Conservation (phyloP, 345 rosid species). For the Lepidium sativum region DNA sequence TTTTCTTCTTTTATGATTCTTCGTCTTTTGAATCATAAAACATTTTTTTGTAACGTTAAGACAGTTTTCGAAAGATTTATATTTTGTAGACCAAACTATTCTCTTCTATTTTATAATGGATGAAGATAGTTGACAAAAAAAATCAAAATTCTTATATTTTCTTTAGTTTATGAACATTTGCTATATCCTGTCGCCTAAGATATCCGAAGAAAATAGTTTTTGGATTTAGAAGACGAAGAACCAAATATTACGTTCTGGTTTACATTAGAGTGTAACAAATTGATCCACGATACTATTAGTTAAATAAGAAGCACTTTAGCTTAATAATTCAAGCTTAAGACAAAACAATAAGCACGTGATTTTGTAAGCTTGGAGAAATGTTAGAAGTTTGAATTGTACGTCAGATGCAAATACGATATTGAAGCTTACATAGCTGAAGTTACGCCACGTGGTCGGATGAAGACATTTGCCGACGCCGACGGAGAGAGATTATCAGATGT, state of each 20-base stretch:
- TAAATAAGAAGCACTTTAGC: background rate
- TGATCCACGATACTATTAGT: background rate
- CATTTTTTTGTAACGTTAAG: no score
- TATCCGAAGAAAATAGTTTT: background rate
- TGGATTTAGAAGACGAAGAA: background rate
- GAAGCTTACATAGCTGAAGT: background rate
- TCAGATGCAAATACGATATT: background rate
- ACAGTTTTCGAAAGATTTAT: no score
- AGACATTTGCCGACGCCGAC: constrained; percentile 13
- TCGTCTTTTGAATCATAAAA: no score
- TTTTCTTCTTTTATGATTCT: no score
- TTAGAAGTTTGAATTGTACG: background rate
- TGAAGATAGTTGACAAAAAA: no score
- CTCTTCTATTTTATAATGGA: no score
- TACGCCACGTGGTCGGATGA: background rate
- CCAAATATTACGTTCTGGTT: background rate
- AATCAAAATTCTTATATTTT: no score
- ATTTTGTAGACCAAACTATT: no score
- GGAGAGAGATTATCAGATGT: constrained; percentile 16
- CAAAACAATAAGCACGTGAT: background rate
- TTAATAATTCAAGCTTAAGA: background rate
- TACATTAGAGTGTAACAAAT: background rate
- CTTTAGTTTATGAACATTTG: no score
- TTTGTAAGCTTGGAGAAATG: background rate
- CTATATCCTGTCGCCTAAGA: no score